phyloP scores from a whole-genome alignment of 306 rosid species.

The Lithocarpus polystachyus region DNA sequence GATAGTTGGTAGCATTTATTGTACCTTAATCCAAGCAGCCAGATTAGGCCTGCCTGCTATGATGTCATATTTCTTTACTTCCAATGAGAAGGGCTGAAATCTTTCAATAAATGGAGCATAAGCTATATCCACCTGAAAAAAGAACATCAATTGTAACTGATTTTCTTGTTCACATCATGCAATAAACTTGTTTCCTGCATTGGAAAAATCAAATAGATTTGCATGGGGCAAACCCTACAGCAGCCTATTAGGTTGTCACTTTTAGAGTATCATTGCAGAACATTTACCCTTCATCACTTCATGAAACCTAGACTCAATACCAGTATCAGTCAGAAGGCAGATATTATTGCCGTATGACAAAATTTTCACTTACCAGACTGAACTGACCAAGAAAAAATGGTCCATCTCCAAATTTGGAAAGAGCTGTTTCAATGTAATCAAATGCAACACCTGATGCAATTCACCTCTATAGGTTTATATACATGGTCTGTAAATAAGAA shows the following conservation, averaged over 20 bases:
- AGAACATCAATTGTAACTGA: not conserved
- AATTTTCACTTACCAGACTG: slow-evolving; percentile 53
- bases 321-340: not conserved
- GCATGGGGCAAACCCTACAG: not conserved
- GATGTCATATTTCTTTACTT: slow-evolving; percentile 63
- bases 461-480: not conserved
- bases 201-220: not conserved
- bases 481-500: not conserved
- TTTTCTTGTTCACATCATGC: not conserved
- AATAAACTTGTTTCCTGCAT: not conserved
- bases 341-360: not conserved
- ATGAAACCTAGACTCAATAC: not conserved
- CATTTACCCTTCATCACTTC: not conserved
- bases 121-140: slow-evolving; percentile 77
- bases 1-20: not conserved
- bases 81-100: slow-evolving; percentile 52
- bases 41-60: slow-evolving; percentile 64
- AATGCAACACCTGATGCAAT: slow-evolving; percentile 50
- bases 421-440: slow-evolving; percentile 62
- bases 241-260: not conserved
- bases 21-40: slow-evolving; percentile 71
- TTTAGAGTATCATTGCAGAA: not conserved
- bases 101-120: slow-evolving; percentile 81
- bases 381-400: slow-evolving; percentile 82
- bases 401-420: slow-evolving; percentile 70